These are phyloP conservation scores for Epicoccum sorghinum DNA, from an alignment of 2,329 filamentous ascomycete genomes.

Conservation along the genomic window DNA sequence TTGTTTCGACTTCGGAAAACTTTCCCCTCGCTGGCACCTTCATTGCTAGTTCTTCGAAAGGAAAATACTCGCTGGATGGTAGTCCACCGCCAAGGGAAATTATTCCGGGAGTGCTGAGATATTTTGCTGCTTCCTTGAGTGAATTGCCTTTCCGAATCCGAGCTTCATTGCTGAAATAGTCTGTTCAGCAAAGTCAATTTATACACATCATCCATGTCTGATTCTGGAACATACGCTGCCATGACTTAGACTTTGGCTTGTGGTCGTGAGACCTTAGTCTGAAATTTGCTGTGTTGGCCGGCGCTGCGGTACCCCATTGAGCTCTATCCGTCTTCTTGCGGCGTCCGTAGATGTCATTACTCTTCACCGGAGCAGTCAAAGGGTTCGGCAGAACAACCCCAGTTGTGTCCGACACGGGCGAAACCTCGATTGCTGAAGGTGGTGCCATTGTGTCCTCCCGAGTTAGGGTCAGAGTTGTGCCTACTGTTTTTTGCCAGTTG, in stretches of 20 bases:
- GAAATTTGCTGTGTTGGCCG: conserved; percentile 81
- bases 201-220: background rate
- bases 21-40: conserved; percentile 72
- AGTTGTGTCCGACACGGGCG: conserved; percentile 55
- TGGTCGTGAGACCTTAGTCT: conserved; percentile 65
- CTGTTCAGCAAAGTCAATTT: conserved; percentile 29
- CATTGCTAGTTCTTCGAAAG: conserved; percentile 78
- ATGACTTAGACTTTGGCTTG: conserved; percentile 80
- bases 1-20: conserved; percentile 73
- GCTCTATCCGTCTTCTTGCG: conserved; percentile 75
- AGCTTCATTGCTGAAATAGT: conserved; percentile 58
- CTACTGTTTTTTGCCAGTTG: background rate
- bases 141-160: conserved; percentile 61
- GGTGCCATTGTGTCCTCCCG: conserved; percentile 34
- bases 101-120: conserved; percentile 79
- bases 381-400: conserved; percentile 54
- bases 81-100: conserved; percentile 93
- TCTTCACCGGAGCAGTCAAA: conserved; percentile 57
- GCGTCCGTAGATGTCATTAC: conserved; percentile 70
- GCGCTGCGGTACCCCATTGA: conserved; percentile 75
- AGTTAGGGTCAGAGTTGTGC: background rate
- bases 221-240: conserved; percentile 72
- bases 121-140: conserved; percentile 82
- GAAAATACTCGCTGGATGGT: conserved; percentile 88
- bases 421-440: conserved; percentile 49